These are phyloP conservation scores for Sporothrix brasiliensis DNA, from an alignment of 2,329 filamentous ascomycete genomes.

Conservation along the genomic window DNA sequence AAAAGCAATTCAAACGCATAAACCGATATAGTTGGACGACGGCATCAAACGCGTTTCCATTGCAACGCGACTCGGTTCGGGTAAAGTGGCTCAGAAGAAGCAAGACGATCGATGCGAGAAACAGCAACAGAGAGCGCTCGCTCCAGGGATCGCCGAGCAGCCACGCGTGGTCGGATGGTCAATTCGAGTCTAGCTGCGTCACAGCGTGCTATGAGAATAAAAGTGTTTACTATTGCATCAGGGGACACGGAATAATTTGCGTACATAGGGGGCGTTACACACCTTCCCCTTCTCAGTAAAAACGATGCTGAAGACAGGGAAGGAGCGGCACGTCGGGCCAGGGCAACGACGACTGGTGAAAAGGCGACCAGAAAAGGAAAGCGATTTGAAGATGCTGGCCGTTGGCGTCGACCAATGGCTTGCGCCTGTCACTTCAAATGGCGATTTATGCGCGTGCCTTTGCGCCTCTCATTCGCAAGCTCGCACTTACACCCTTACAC, in stretches of 20 bases:
- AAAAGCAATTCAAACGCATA: neutral
- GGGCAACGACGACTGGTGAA: neutral
- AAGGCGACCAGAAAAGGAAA: neutral
- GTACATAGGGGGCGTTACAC: too few relatives aligned
- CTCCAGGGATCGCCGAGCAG: neutral
- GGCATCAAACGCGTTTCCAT: conserved; percentile 8
- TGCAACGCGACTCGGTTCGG: conserved; percentile 20
- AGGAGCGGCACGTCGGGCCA: conserved; percentile 20
- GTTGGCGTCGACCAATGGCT: conserved; percentile 2
- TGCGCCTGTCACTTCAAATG: neutral
- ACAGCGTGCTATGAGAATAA: conserved; percentile 15
- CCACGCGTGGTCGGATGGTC: neutral
- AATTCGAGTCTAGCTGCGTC: neutral
- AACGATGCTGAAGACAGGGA: conserved; percentile 12
- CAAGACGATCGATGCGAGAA: conserved; percentile 8
- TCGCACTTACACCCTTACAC: neutral
- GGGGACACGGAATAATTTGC: neutral
- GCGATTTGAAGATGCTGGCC: neutral
- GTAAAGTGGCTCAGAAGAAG: conserved; percentile 16
- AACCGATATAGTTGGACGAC: conserved; percentile 14
- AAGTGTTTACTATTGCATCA: conserved; percentile 14
- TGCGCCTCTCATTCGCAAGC: conserved; percentile 13
- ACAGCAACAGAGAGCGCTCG: neutral
- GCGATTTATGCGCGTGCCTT: neutral
- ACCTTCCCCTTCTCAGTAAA: neutral